These are phyloP conservation scores for Sporothrix luriei DNA, from an alignment of 2,329 filamentous ascomycete genomes.

Conservation along the genomic window DNA sequence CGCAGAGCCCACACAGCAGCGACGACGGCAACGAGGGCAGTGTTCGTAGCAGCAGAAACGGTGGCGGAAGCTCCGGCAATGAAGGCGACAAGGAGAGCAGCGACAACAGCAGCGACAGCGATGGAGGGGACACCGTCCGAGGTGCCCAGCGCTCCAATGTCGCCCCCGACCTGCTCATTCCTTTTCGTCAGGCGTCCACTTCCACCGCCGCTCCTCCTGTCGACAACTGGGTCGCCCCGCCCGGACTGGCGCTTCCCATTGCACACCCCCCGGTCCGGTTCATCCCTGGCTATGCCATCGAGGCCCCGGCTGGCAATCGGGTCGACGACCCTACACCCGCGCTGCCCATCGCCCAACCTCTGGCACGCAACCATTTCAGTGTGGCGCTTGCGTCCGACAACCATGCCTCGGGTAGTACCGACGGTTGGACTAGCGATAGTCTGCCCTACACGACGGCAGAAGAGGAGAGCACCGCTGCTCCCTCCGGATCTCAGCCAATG, in stretches of 20 bases:
- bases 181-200: neutral
- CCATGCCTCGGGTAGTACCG: neutral
- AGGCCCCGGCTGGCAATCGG: neutral
- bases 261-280: neutral
- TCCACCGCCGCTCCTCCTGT: neutral
- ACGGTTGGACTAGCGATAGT: slow-evolving; percentile 2
- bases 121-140: neutral
- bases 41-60: neutral
- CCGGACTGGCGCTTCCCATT: neutral
- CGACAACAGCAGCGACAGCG: neutral
- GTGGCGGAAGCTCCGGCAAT: neutral
- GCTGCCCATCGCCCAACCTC: neutral
- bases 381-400: neutral
- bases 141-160: neutral
- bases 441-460: neutral
- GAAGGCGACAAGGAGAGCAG: neutral
- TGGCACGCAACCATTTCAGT: neutral
- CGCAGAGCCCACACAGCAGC: too few species aligned
- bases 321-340: neutral
- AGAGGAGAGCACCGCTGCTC: neutral
- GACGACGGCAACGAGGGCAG: neutral
- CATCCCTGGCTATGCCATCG: neutral
- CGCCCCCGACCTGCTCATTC: neutral
- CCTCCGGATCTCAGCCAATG: neutral
- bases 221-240: neutral